Conservation (phyloP, 2,329 filamentous ascomycete genomes). For the Pezicula carpinea region DNA sequence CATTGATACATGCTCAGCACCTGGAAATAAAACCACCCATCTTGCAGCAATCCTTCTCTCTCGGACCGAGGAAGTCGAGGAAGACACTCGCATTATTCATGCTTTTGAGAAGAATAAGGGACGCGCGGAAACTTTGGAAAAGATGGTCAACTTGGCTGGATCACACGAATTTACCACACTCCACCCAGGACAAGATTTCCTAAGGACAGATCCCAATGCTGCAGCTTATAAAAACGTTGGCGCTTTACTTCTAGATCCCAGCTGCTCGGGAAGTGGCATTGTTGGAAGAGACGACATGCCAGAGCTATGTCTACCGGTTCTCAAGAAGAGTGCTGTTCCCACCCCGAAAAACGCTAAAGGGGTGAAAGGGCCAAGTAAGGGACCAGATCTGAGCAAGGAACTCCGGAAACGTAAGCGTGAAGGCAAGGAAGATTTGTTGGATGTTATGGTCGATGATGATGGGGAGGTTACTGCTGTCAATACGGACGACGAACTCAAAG, state of each 20-base stretch:
- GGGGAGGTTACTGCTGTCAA: slow-evolving; percentile 46
- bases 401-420: slow-evolving; percentile 25
- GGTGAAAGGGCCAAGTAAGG: slow-evolving; percentile 14
- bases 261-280: slow-evolving; percentile 93
- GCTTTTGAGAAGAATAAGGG: slow-evolving; percentile 74
- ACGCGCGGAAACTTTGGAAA: slow-evolving; percentile 71
- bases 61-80: slow-evolving; percentile 29
- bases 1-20: slow-evolving; percentile 91
- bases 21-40: slow-evolving; percentile 97
- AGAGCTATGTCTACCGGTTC: slow-evolving; percentile 53
- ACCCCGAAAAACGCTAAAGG: slow-evolving; percentile 26
- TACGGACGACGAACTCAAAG: slow-evolving; percentile 52
- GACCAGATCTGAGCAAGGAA: slow-evolving; percentile 12
- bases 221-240: slow-evolving; percentile 65
- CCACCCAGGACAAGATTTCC: slow-evolving; percentile 73
- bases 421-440: slow-evolving; percentile 20
- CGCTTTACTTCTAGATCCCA: slow-evolving; percentile 82
- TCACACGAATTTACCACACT: slow-evolving; percentile 63
- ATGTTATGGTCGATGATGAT: slow-evolving; percentile 48
- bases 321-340: slow-evolving; percentile 29
- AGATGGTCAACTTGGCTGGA: slow-evolving; percentile 79
- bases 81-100: slow-evolving; percentile 49
- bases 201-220: slow-evolving; percentile 64
- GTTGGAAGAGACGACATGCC: slow-evolving; percentile 80
- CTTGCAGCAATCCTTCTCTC: slow-evolving; percentile 65